Base-by-base conservation (phyloP, 1,139 yeast genomes). In the Candida sanyaensis region DNA sequence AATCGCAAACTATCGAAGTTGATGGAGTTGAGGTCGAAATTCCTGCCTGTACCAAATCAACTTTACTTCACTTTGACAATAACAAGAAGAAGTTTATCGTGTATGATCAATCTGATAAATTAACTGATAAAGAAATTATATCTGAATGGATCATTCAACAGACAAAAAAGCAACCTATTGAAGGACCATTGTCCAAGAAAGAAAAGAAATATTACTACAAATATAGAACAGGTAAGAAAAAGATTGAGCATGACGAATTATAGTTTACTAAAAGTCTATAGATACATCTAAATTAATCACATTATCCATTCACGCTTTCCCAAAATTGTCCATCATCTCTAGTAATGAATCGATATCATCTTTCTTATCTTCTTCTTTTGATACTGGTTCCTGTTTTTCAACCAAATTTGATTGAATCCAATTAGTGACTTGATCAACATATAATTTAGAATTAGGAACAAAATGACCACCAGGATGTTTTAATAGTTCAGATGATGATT, bases 381-480 rank as follows among this genome's bases (percentile, higher is more conserved):
- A 47, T 29, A 56, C 57, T 42, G 52, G 48, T 42, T 50, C 53
- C 12, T 47, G 55, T 41, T 50, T 54, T 29, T 51, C 55, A 27
- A 53, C 52, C 21, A 52, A 55, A 33, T 28, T 17, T 2, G 56
- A 47, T 44, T 61, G 64, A 30, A 86, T 69, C 88, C 90, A 85
- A 40, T 73, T 72, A 2, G 75, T 61, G 1, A 86, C 84, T 51
- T 83, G 80, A 39, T 77, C 78, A 1, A 86, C 78, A 60, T 80
- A 72, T 6, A 78, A 68, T 60, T 82, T 84, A 2, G 87, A 78
- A 55, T 86, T 86, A 5, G 96, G 96, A 12, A 88, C 92, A 62
- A 84, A 88, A 62, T 89, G 96, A 0, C 96, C 95, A 32, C 96
- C 96, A 1, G 92, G 88, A 62, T 89, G 96, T 51, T 74, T 79